Evolutionary conservation across 192 early-diverging fungal genomes (phyloP).

Genomic region (Piromyces sp.): DNA sequence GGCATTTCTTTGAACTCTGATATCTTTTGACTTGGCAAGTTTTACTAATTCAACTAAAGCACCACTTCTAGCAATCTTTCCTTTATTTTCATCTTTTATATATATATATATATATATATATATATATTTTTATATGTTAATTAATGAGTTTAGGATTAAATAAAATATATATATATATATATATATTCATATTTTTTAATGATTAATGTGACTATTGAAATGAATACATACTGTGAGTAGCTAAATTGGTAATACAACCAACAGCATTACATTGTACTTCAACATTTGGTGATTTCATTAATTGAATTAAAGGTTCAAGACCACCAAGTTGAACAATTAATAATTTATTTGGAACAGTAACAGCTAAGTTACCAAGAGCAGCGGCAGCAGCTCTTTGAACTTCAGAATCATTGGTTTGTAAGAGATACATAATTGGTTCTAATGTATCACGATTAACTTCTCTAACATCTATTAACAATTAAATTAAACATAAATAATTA

Average conservation of each 20-base stretch:
- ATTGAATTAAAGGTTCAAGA: slow-evolving; percentile 63
- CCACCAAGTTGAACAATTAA: slow-evolving; percentile 70
- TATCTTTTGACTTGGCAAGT: slow-evolving; percentile 59
- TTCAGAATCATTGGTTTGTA: slow-evolving; percentile 65
- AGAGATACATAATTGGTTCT: slow-evolving; percentile 63
- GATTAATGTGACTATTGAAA: too few species aligned
- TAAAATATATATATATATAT: neutral
- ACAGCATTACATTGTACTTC: slow-evolving; percentile 90
- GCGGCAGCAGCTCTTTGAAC: slow-evolving; percentile 72
- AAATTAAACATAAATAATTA: too few species aligned
- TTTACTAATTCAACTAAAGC: slow-evolving; percentile 53
- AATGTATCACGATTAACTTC: slow-evolving; percentile 55
- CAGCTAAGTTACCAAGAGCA: slow-evolving; percentile 76
- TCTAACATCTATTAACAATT: slow-evolving; percentile 35
- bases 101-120: slow-evolving; percentile 1
- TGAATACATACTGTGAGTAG: slow-evolving; percentile 46
- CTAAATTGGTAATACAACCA: slow-evolving; percentile 83
- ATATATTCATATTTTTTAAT: too few species aligned
- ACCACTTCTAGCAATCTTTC: slow-evolving; percentile 67
- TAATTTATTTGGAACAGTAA: slow-evolving; percentile 67
- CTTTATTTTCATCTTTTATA: slow-evolving; percentile 66
- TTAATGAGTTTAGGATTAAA: slow-evolving; percentile 1
- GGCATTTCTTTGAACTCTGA: slow-evolving; percentile 75
- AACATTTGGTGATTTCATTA: slow-evolving; percentile 68
- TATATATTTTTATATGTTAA: neutral